These are phyloP conservation scores for Graphium sp. DNA, from an alignment of 2,329 filamentous ascomycete genomes.

Conservation along the genomic window DNA sequence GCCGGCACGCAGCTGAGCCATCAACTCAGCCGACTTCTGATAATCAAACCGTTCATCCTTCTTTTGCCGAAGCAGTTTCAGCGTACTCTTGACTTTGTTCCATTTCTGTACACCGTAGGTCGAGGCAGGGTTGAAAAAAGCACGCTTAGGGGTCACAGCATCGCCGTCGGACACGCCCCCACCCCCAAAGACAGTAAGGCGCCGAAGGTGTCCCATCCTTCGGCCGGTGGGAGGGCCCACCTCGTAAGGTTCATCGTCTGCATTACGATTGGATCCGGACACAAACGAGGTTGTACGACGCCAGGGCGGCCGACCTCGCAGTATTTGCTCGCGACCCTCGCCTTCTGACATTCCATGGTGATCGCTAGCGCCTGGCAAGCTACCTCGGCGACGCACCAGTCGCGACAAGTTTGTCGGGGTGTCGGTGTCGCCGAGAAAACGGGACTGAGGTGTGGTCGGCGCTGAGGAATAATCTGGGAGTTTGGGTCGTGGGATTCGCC, in stretches of 20 bases:
- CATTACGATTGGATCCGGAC: constrained; percentile 26
- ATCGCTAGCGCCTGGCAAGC: constrained; percentile 43
- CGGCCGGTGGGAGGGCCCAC: constrained; percentile 33
- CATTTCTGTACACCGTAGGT: constrained; percentile 72
- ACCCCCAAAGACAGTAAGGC: constrained; percentile 48
- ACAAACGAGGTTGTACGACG: constrained; percentile 44
- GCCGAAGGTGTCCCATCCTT: constrained; percentile 45
- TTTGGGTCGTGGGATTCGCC: constrained; percentile 36
- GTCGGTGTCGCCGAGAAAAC: no score
- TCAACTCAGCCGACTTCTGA: constrained; percentile 86
- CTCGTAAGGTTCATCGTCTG: constrained; percentile 32
- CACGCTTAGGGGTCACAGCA: constrained; percentile 35
- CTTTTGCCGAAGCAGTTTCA: constrained; percentile 63
- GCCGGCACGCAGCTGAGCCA: constrained; percentile 85
- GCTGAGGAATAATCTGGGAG: constrained; percentile 37
- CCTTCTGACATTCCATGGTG: constrained; percentile 57
- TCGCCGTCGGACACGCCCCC: constrained; percentile 49
- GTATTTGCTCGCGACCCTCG: constrained; percentile 49
- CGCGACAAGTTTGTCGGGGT: no score
- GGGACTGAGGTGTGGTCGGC: constrained; percentile 49
- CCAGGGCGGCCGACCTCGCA: constrained; percentile 32
- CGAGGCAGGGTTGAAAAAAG: constrained; percentile 44
- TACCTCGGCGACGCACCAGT: constrained; percentile 38
- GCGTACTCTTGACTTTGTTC: constrained; percentile 80
- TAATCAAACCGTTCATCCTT: constrained; percentile 85